Evolutionary conservation across 2,329 filamentous ascomycete species (phyloP), one percentile per base, ranked within the genome.

Genomic region (Trichoderma arundinaceum): DNA sequence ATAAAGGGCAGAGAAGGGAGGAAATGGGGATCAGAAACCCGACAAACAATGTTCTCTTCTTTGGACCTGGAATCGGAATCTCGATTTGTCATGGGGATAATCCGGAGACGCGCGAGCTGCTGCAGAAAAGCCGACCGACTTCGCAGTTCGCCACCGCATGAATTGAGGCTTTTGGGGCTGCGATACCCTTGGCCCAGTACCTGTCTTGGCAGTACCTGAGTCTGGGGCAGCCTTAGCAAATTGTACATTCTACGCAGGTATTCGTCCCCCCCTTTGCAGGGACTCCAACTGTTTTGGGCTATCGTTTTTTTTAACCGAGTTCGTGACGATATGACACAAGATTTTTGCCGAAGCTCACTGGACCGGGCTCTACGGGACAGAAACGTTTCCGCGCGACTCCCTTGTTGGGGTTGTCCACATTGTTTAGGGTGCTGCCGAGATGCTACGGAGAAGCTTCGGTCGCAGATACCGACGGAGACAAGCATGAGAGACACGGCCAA

Each of bases 151-250:
- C 62, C 62, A 65, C 62, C 44, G 46, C 41, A 35, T 58, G 44
- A 33, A 41, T 4, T 58, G 62, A 64, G 62, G 53, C 46, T 65
- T 58, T 65, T 65, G 62, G 51, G 61, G 53, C 62, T 53, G 48
- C 38, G 28, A 22, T 48, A 38, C 51, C 60, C 51, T 64, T 51
- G 38, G 13, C n/a, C 51, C 41, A 58, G 54, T 19, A 46, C 28
- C 48, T 62, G 33, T 44, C 59, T 62, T 44, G 49, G 59, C 38
- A 44, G 28, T 12, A 19, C 38, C 48, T 19, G 17, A 53, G 51
- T 52, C 59, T 53, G 59, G 59, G 58, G 57, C 22, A 43, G 33
- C 59, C 33, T 32, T 17, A 44, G 10, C 38, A 52, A 41, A 41
- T 32, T 22, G 46, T 61, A 8, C 46, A 38, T 38, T 38, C 35